A percentile compares a stretch with the other conserved stretches of the same genome.
These are phyloP conservation scores for Diaporthe citriasiana DNA, from an alignment of 2,329 filamentous ascomycete genomes.

Conservation along the genomic window DNA sequence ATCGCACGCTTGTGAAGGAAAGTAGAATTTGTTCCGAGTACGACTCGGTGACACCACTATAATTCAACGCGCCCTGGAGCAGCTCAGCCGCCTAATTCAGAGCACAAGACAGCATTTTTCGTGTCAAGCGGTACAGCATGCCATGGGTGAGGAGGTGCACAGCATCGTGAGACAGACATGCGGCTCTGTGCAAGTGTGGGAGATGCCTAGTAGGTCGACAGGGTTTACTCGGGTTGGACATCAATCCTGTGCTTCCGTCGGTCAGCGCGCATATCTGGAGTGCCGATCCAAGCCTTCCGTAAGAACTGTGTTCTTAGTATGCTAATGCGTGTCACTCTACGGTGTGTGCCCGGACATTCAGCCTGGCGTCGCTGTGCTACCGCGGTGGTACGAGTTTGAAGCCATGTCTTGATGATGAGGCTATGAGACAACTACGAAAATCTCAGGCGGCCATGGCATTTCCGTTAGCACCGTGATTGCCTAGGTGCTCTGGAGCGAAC, in stretches of 20 bases:
- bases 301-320: slow-evolving; percentile 15
- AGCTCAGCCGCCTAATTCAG: background rate
- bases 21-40: background rate
- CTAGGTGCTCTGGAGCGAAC: no score
- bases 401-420: background rate
- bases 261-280: slow-evolving; percentile 13
- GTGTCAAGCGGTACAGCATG: background rate
- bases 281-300: background rate
- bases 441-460: no score
- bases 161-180: background rate
- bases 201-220: background rate
- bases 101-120: no score
- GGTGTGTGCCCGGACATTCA: slow-evolving; percentile 18
- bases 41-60: background rate
- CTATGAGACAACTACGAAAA: background rate
- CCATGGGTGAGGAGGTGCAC: no score
- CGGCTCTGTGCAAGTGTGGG: slow-evolving; percentile 4
- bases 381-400: background rate
- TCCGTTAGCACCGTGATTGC: background rate
- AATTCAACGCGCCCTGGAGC: background rate
- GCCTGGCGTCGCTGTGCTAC: slow-evolving; percentile 26
- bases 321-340: background rate
- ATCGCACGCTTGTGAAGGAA: background rate
- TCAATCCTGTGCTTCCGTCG: background rate
- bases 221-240: background rate